These are phyloP conservation scores for Zymoseptoria crescenta DNA, from an alignment of 2,329 filamentous ascomycete species.

Conservation along the genomic window DNA sequence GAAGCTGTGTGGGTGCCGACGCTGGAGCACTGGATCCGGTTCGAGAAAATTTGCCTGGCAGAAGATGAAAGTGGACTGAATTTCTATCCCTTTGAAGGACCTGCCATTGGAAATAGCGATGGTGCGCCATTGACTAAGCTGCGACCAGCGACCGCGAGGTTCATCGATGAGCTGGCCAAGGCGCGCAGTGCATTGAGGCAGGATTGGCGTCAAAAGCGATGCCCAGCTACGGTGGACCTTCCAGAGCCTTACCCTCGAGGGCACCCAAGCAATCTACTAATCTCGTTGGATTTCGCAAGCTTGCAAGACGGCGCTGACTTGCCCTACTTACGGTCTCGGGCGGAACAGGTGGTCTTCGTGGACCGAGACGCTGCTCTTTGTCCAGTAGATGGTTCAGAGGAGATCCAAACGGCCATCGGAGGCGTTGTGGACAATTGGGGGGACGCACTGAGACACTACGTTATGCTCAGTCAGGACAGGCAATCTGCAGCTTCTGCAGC, in stretches of 20 bases:
- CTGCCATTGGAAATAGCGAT: not conserved
- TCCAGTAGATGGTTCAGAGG: conserved; percentile 19
- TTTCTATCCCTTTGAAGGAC: conserved; percentile 7
- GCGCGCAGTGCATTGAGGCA: conserved; percentile 29
- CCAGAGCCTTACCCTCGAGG: conserved; percentile 28
- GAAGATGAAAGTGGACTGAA: conserved; percentile 11
- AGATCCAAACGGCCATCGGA: conserved; percentile 24
- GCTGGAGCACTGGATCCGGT: conserved; percentile 11
- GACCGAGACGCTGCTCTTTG: conserved; percentile 11
- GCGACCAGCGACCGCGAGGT: conserved; percentile 22
- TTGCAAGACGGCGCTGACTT: not conserved
- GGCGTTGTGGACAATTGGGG: conserved; percentile 30
- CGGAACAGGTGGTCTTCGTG: conserved; percentile 8
- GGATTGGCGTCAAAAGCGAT: conserved; percentile 17
- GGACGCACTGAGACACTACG: conserved; percentile 23
- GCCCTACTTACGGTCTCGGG: conserved; percentile 10
- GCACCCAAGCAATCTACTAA: conserved; percentile 29
- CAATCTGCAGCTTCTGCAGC: conserved; percentile 14
- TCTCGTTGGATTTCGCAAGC: conserved; percentile 12
- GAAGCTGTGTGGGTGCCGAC: conserved; percentile 24
- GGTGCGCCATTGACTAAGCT: conserved; percentile 5
- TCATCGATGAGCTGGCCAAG: conserved; percentile 32
- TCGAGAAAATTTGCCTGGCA: conserved; percentile 19
- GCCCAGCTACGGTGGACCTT: conserved; percentile 23
- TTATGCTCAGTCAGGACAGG: conserved; percentile 5